Evolutionary conservation across 495 filamentous ascomycete species (phyloP), one percentile per base, ranked within the genome.

Genomic region (Penicillium cinerascens): DNA sequence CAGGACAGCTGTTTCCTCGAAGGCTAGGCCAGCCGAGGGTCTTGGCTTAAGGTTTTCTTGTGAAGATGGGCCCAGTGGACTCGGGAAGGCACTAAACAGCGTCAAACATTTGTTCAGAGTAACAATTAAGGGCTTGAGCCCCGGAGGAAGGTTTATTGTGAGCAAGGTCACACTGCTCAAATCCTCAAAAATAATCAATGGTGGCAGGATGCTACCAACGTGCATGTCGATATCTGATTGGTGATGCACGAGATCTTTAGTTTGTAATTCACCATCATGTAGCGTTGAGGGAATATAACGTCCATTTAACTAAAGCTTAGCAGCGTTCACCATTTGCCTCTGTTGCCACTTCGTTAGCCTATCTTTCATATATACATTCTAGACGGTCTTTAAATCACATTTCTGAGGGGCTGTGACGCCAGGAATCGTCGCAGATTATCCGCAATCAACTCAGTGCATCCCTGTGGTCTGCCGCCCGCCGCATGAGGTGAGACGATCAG

Each of bases 401-500:
- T 84, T 62, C 67, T 73, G 56, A 84, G 48, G 53, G 67, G 60
- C 73, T 82, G 77, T 1, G 68, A 71, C 4, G 78, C 80, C 54
- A 83, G 44, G 47, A 81, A 77, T 50, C 70, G 54, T 35, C 76
- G 60, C 58, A 84, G 40, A 36, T 84, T 84, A 47, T 76, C 70
- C 42, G 72, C 74, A 41, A 84, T 77, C 49, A 84, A 54, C 49
- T 80, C 80, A 3, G 52, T 46, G 13, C 70, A 69, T 0, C 72
- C 80, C 66, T 78, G 76, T 13, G 81, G 81, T 44, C 81, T 58
- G 1, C 84, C 86, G 23, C 86, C 86, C 13, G 86, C 87, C 52
- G 87, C 87, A 64, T 88, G 86, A 44, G 78, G 77, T 26, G 85
- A 82, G 47, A 88, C 58, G 60, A 84, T 76, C 1, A 85, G 81